Base-by-base conservation (phyloP, 306 rosid genomes). In the Casuarina glauca region DNA sequence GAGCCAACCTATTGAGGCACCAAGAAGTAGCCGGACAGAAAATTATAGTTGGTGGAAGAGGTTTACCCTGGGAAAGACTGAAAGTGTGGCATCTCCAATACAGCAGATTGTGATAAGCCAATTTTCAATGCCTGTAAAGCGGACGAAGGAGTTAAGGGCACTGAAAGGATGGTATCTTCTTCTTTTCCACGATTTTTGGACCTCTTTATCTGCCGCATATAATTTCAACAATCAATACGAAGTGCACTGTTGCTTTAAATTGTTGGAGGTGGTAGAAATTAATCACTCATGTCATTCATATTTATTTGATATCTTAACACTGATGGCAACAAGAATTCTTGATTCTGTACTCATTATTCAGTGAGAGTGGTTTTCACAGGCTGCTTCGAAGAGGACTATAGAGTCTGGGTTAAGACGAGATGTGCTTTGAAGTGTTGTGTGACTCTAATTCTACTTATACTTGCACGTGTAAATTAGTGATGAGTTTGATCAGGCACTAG, bases 61-160 rank as follows among this genome's bases (percentile, higher is more conserved):
- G 86, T 77, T 91, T 75, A 80, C 75, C 75, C 77, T 13, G 80
- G 80, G 68, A 88, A 87, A 81, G 71, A 67, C 90, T 39, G 81
- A 82, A 62, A 53, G 80, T 3, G 15, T 51, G 35, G 80, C 87
- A 9, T 71, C 82, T 75, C 72, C 81, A 70, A 78, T 88, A 38
- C 78, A 78, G 62, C 81, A 79, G 70, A 81, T 75, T 79, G 84
- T 73, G 71, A 86, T 95, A 76, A 73, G 78, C 80, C 74, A 76
- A 52, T 85, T 91, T 78, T 87, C 93, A 48, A 83, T 93, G 90
- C 89, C 93, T 19, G 86, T 93, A 64, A 95, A 93, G 84, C 88
- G 97, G 79, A 93, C 90, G 53, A 92, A 86, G 83, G 96, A 95
- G 80, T 87, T 95, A 70, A 87, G 94, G 81, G 93, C 93, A 78